Evolutionary conservation across 2,329 filamentous ascomycete genomes (phyloP).

Genomic region (Kalmusia sp.): DNA sequence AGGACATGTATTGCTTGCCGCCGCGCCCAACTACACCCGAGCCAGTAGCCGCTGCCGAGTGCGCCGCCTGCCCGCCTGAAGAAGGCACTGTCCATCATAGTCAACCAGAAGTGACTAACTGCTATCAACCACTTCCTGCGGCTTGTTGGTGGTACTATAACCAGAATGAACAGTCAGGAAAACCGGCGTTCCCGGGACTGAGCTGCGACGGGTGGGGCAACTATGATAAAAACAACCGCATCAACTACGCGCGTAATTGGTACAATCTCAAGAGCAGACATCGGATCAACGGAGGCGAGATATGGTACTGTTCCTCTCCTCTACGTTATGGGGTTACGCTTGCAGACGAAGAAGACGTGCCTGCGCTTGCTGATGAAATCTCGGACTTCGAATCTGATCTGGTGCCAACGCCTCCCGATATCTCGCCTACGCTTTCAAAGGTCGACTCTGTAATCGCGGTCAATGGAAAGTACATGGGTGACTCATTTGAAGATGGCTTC

Average conservation of each 20-base stretch:
- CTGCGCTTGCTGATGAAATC: background rate
- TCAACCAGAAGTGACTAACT: too few species aligned
- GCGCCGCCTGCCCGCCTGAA: background rate
- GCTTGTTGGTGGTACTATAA: background rate
- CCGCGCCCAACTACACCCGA: slow-evolving; percentile 3
- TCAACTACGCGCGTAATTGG: background rate
- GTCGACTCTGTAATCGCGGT: background rate
- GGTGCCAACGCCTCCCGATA: background rate
- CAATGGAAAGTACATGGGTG: too few species aligned
- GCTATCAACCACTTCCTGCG: too few species aligned
- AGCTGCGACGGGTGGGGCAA: background rate
- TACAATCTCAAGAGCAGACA: background rate
- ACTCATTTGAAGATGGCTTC: too few species aligned
- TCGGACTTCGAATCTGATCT: background rate
- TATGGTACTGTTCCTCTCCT: too few species aligned
- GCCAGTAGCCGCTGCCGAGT: background rate
- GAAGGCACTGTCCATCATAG: too few species aligned
- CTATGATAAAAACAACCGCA: too few species aligned
- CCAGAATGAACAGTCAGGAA: background rate
- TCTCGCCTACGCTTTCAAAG: background rate
- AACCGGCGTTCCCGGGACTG: background rate
- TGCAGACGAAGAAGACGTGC: too few species aligned
- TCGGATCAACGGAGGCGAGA: too few species aligned
- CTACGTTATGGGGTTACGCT: too few species aligned
- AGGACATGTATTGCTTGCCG: background rate